Base-by-base conservation (phyloP, 805 yeast species). In the Candida parachauliodes region DNA sequence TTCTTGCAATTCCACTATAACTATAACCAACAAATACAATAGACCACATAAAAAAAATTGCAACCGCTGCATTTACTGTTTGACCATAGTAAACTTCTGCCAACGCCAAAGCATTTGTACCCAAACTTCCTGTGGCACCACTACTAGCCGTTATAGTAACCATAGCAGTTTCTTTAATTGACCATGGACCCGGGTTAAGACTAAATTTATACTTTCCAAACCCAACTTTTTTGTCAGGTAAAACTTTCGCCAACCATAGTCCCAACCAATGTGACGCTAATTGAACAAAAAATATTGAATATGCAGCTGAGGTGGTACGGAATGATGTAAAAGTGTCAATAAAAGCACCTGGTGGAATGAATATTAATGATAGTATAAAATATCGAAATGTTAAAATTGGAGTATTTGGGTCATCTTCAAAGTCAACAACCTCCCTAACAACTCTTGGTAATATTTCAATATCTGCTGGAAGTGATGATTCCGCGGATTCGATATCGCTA, bases 181-280 rank as follows among this genome's bases (percentile, higher is more conserved):
- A 55, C 76, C 76, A 72, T 0, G 77, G 76, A 2, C 74, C 72
- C 0, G 78, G 77, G 41, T 72, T 72, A 34, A 68, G 46, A 34
- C 55, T 54, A 42, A 71, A 65, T 28, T 46, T 45, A 19, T 44
- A 34, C 19, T 18, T 21, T 9, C 55, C 45, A 11, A 47, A 43
- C 8, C 39, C 36, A 10, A 60, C 37, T 14, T 31, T 44, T 34
- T 49, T 57, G 11, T 47, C 34, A 1, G 78, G 78, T 3, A 72
- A 50, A 0, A 49, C 52, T 21, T 41, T 49, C 0, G 76, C 70
- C 36, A 71, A 47, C 60, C 65, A 68, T 33, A 60, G 55, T 1
- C 76, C 76, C 1, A 60, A 49, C 48, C 71, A 70, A 41, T 70
- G 70, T 4, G 66, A 55, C 3, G 63, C 59, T 23, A 71, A 62